Evolutionary conservation across 306 rosid genomes (phyloP).

Genomic region (Cicer arietinum): DNA sequence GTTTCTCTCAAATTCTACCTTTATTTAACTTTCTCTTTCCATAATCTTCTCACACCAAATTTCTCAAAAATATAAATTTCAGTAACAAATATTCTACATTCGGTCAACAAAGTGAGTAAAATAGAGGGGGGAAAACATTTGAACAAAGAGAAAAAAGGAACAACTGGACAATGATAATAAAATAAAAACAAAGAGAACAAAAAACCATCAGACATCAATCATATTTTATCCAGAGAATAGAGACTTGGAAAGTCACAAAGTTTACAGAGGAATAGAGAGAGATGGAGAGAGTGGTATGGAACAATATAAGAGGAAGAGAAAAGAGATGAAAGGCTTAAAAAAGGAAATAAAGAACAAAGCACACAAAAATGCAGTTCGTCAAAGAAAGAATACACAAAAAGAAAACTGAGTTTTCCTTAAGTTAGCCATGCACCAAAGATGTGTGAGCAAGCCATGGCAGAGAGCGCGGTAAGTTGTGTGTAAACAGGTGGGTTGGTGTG

Average conservation of each 20-base stretch:
- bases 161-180: not conserved
- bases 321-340: too few species aligned
- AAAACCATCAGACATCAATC: not conserved
- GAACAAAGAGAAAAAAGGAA: not conserved
- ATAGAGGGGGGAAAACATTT: not conserved
- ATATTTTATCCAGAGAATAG: too few species aligned
- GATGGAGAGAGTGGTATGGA: too few species aligned
- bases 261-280: too few species aligned
- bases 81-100: not conserved
- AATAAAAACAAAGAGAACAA: not conserved
- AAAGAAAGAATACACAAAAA: not conserved
- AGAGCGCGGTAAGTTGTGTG: not conserved
- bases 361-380: not conserved
- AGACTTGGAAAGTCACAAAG: too few species aligned
- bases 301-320: too few species aligned
- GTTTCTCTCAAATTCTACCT: not conserved
- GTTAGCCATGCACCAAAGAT: not conserved
- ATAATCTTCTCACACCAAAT: not conserved
- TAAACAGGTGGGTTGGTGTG: not conserved
- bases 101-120: not conserved
- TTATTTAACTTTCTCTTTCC: not conserved
- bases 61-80: not conserved
- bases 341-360: too few species aligned
- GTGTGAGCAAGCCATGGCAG: not conserved
- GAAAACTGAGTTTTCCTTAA: not conserved